Conservation (phyloP, 73 alveolate species). For the Stentor roeselii region DNA sequence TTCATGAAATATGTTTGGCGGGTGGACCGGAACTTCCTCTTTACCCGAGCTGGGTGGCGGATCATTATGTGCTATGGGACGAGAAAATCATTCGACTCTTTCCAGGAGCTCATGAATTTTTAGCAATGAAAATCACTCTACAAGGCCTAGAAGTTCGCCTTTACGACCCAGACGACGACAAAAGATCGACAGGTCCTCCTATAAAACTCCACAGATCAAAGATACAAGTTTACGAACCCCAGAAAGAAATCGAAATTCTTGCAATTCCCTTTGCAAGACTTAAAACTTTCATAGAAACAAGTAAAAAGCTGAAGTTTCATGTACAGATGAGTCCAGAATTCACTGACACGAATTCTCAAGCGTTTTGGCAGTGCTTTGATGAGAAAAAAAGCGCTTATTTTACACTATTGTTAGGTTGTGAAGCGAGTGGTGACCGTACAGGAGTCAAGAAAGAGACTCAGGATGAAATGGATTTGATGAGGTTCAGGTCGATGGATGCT, state of each 20-base stretch:
- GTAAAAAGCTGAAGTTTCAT: background rate
- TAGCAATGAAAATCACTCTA: slow-evolving; percentile 16
- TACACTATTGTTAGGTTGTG: slow-evolving; percentile 5
- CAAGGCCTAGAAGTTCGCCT: slow-evolving; percentile 1
- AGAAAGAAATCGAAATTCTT: slow-evolving; percentile 14
- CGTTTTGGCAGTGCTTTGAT: slow-evolving; percentile 4
- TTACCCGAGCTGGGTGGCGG: slow-evolving; percentile 4
- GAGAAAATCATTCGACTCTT: slow-evolving; percentile 23
- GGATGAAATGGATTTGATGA: too few species aligned
- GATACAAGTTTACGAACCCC: background rate
- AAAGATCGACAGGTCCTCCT: slow-evolving; percentile 9
- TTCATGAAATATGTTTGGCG: background rate
- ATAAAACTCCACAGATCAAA: background rate
- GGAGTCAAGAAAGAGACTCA: background rate
- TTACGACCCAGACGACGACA: background rate
- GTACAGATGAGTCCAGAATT: slow-evolving; percentile 24
- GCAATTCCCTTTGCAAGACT: slow-evolving; percentile 19
- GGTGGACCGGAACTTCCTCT: background rate
- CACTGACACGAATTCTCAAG: background rate
- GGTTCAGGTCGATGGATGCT: too few species aligned
- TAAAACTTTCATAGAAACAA: background rate
- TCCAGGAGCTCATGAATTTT: slow-evolving; percentile 16
- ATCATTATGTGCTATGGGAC: background rate
- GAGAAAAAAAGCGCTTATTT: slow-evolving; percentile 18
- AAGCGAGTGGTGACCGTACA: background rate